A percentile compares a stretch with the other conserved stretches of the same genome.
Conservation (phyloP, 2,329 filamentous ascomycete species). For the Aspergillus uvarum region DNA sequence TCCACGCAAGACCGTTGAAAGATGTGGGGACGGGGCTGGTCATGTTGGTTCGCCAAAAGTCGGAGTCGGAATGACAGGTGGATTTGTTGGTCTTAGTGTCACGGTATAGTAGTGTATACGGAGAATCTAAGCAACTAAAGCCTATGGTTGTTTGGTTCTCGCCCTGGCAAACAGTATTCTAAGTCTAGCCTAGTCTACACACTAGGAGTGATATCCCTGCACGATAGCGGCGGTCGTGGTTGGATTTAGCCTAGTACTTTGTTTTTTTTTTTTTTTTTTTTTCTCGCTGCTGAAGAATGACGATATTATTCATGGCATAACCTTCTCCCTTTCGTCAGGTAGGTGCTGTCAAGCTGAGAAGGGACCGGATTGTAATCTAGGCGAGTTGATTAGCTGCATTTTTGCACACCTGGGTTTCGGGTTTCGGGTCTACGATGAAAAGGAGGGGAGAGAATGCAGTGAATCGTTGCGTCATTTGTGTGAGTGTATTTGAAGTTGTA, state of each 20-base stretch:
- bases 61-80: neutral
- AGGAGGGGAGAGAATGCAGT: neutral
- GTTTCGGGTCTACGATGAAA: too few relatives aligned
- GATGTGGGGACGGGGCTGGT: neutral
- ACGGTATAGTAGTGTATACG: too few relatives aligned
- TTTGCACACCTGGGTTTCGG: neutral
- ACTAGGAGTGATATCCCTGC: neutral
- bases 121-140: too few relatives aligned
- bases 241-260: too few relatives aligned
- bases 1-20: neutral
- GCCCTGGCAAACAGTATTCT: neutral
- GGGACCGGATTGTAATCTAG: neutral
- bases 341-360: neutral
- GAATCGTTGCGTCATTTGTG: neutral
- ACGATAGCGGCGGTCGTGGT: neutral
- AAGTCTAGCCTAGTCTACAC: neutral
- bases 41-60: neutral
- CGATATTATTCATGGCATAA: neutral
- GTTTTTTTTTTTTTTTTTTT: too few relatives aligned
- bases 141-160: too few relatives aligned
- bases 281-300: neutral
- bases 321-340: neutral
- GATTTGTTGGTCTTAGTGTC: neutral
- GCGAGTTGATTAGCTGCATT: neutral
- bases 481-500: too few relatives aligned